A percentile compares a stretch with the other conserved stretches of the same genome.
phyloP scores from a whole-genome alignment of 2,329 filamentous ascomycete species.

The Colletotrichum sp. region DNA sequence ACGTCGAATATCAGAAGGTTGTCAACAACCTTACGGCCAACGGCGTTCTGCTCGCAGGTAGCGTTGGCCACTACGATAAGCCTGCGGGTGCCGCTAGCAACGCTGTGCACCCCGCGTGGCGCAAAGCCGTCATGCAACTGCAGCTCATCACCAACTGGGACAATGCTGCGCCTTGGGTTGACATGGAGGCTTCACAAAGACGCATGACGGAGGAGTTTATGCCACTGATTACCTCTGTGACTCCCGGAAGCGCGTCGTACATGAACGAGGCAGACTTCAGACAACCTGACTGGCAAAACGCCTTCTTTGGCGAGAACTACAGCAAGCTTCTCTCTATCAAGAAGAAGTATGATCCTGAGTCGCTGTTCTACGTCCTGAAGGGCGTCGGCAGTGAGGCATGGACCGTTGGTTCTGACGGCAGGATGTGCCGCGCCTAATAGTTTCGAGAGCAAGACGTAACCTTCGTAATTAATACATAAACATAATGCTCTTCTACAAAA shows the following conservation, averaged over 20 bases:
- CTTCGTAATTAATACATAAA: not conserved
- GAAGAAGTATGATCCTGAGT: constrained; percentile 50
- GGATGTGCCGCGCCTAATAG: constrained; percentile 39
- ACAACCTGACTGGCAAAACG: constrained; percentile 44
- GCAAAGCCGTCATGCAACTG: constrained; percentile 34
- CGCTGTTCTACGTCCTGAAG: constrained; percentile 50
- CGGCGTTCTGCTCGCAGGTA: constrained; percentile 34
- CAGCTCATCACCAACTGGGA: constrained; percentile 33
- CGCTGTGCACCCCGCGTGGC: constrained; percentile 43
- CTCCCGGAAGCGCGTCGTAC: constrained; percentile 48
- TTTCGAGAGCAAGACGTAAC: accelerated
- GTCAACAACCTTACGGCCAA: constrained; percentile 33
- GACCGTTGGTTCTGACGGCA: constrained; percentile 40
- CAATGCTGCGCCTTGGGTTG: constrained; percentile 22
- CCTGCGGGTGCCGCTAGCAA: constrained; percentile 32
- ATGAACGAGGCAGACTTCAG: constrained; percentile 57
- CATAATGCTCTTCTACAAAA: not conserved
- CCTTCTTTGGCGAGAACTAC: constrained; percentile 55
- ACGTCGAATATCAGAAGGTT: constrained; percentile 30
- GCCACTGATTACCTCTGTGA: constrained; percentile 36
- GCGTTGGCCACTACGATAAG: constrained; percentile 33
- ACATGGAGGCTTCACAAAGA: constrained; percentile 30
- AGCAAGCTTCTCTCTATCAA: constrained; percentile 48
- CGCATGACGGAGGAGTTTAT: constrained; percentile 35
- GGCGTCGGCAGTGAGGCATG: constrained; percentile 58